Conservation (phyloP, 2,329 filamentous ascomycete species). For the Colletotrichum trifolii region DNA sequence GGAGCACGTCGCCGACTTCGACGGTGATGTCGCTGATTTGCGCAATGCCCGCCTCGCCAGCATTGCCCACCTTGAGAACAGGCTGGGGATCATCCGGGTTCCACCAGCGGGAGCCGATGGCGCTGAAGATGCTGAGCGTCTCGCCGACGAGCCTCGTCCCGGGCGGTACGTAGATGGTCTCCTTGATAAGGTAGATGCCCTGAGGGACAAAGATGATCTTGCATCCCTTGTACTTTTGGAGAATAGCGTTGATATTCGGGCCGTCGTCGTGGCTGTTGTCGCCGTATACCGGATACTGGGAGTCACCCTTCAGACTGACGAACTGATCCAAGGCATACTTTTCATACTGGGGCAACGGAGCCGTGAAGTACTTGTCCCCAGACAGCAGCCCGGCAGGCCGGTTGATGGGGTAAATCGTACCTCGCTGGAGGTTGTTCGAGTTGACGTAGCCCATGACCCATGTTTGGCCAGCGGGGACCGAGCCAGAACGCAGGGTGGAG, state of each 20-base stretch:
- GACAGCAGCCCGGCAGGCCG: slow-evolving; percentile 45
- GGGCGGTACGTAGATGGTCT: slow-evolving; percentile 28
- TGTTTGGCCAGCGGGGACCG: slow-evolving; percentile 39
- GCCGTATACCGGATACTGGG: slow-evolving; percentile 51
- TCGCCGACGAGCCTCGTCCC: slow-evolving; percentile 66
- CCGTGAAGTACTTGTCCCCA: slow-evolving; percentile 45
- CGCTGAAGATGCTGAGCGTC: slow-evolving; percentile 62
- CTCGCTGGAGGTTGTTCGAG: slow-evolving; percentile 43
- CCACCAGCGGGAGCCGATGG: slow-evolving; percentile 57
- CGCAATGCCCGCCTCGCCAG: slow-evolving; percentile 59
- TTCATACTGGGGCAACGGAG: slow-evolving; percentile 53
- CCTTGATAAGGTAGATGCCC: slow-evolving; percentile 28
- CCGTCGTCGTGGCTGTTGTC: slow-evolving; percentile 52
- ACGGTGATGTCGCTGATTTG: slow-evolving; percentile 65
- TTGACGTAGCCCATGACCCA: slow-evolving; percentile 43
- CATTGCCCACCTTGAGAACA: slow-evolving; percentile 61
- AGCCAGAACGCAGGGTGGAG: slow-evolving; percentile 33
- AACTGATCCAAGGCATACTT: slow-evolving; percentile 53
- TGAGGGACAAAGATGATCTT: slow-evolving; percentile 56
- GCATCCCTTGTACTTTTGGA: slow-evolving; percentile 44
- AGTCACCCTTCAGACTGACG: slow-evolving; percentile 58
- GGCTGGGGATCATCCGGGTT: slow-evolving; percentile 55
- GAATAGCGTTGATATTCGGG: slow-evolving; percentile 44
- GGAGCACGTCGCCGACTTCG: slow-evolving; percentile 58
- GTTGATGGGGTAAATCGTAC: slow-evolving; percentile 44